A percentile compares a stretch with the other conserved stretches of the same genome.
phyloP scores from a whole-genome alignment of 257 asterid genomes.

The Penstemon newberryi region DNA sequence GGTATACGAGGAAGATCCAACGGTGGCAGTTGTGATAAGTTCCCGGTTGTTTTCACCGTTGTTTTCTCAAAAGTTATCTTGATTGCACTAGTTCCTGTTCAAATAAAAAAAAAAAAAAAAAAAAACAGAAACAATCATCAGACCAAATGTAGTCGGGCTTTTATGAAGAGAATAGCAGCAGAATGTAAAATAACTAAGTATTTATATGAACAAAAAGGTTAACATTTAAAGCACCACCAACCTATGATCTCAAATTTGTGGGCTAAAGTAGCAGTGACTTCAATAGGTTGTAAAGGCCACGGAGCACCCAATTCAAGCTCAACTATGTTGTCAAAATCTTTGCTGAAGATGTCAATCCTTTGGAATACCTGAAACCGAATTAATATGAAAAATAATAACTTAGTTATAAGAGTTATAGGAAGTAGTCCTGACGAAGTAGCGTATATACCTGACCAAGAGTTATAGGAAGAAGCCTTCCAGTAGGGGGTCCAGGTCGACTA shows the following conservation, averaged over 20 bases:
- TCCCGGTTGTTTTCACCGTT: constrained; percentile 78
- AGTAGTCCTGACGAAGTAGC: neutral
- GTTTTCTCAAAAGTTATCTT: constrained; percentile 85
- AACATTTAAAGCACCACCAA: constrained; percentile 28
- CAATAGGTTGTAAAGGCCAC: constrained; percentile 86
- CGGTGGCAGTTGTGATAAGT: constrained; percentile 80
- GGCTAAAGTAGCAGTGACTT: constrained; percentile 86
- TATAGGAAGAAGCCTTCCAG: constrained; percentile 89
- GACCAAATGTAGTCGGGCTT: neutral
- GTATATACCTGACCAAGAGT: constrained; percentile 79
- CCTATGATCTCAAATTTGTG: constrained; percentile 88
- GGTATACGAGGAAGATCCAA: constrained; percentile 79
- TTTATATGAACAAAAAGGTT: neutral
- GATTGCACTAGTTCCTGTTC: constrained; percentile 53
- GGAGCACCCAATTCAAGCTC: constrained; percentile 90
- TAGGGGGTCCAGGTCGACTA: constrained; percentile 98
- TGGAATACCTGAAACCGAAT: constrained; percentile 66
- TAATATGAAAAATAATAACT: too few species aligned
- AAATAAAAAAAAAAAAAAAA: neutral
- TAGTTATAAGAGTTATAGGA: too few species aligned
- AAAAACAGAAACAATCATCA: constrained; percentile 10
- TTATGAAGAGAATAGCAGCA: neutral
- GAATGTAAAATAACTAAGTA: neutral
- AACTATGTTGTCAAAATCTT: constrained; percentile 89
- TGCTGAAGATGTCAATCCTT: constrained; percentile 80